Evolutionary conservation across 352 stramenopile genomes (phyloP).

Genomic region (Phytophthora brassicae): DNA sequence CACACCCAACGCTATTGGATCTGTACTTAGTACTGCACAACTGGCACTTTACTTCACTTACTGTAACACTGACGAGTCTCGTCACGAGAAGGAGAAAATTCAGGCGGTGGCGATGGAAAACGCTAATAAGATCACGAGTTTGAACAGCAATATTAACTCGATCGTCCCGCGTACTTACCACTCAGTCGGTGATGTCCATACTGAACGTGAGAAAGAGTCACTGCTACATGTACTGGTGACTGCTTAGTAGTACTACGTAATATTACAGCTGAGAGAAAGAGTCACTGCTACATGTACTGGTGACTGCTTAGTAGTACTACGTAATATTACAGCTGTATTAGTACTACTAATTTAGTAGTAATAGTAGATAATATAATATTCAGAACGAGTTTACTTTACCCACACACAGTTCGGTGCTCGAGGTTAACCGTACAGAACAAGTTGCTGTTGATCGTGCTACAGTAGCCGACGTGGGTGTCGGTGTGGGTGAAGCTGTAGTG

Average conservation of each 20-base stretch:
- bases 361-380: no score
- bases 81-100: constrained; percentile 19
- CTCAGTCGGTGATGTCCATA: constrained; percentile 14
- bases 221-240: constrained; percentile 28
- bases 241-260: constrained; percentile 14
- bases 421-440: no score
- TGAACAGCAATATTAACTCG: constrained; percentile 24
- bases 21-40: constrained; percentile 39
- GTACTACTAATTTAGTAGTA: no score
- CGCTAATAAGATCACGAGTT: constrained; percentile 14
- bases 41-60: constrained; percentile 49
- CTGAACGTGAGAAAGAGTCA: constrained; percentile 24
- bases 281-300: not conserved
- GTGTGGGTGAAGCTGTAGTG: no score
- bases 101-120: constrained; percentile 19
- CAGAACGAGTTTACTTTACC: no score
- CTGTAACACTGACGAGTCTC: constrained; percentile 29
- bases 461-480: no score
- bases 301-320: constrained; percentile 2
- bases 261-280: no score
- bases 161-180: constrained; percentile 17
- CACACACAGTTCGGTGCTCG: no score
- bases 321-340: no score
- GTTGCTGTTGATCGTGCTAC: no score
- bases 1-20: constrained; percentile 43